Conservation (phyloP, 2,329 filamentous ascomycete species). For the Colletotrichum tanaceti region DNA sequence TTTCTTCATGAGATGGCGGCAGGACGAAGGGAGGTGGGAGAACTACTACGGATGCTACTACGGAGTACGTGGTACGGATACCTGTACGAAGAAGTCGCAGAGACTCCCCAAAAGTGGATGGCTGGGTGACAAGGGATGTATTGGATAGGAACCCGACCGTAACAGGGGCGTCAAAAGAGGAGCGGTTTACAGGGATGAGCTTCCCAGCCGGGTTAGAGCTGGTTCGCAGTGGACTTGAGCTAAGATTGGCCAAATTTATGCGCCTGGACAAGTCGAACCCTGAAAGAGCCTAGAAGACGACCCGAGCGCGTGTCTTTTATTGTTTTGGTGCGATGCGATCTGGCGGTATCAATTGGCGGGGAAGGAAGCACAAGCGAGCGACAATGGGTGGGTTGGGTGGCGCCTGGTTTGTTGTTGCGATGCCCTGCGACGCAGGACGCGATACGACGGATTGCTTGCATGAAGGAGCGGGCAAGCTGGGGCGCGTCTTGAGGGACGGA, state of each 20-base stretch:
- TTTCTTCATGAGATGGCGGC: too few species aligned
- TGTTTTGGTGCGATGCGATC: conserved; percentile 31
- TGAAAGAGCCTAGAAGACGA: conserved; percentile 4
- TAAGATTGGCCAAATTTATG: conserved; percentile 40
- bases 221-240: conserved; percentile 7
- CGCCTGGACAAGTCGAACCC: conserved; percentile 11
- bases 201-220: conserved; percentile 21
- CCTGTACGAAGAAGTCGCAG: too few species aligned
- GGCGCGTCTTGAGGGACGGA: conserved; percentile 9
- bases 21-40: too few species aligned
- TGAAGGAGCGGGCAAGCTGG: conserved; percentile 18
- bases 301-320: conserved; percentile 16
- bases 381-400: conserved; percentile 7
- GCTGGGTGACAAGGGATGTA: conserved; percentile 1
- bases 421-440: conserved; percentile 12
- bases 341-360: conserved; percentile 36
- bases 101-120: neutral
- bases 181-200: conserved; percentile 21
- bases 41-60: too few species aligned
- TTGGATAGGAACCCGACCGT: conserved; percentile 16
- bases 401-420: conserved; percentile 17
- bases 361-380: conserved; percentile 18
- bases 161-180: conserved; percentile 2
- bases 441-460: conserved; percentile 27
- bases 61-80: too few species aligned